Percentiles rank a stretch among this genome's conserved stretches.
These are phyloP conservation scores for Penicillium italicum DNA, from an alignment of 2,329 filamentous ascomycete species.

Conservation along the genomic window DNA sequence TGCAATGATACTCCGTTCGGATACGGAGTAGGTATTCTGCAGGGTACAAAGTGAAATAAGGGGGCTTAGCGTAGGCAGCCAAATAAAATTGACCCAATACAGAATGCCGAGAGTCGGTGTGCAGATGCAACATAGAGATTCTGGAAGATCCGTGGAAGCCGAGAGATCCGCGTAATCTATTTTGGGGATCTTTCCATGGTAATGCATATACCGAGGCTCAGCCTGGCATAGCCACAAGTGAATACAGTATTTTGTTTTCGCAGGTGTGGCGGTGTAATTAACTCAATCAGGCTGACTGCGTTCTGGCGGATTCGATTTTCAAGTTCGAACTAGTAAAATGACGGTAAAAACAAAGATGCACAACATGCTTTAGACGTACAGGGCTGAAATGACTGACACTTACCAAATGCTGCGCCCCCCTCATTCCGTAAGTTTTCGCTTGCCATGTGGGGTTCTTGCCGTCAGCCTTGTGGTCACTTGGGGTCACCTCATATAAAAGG, in stretches of 20 bases:
- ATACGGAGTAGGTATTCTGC: too few species aligned
- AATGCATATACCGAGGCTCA: background rate
- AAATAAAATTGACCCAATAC: background rate
- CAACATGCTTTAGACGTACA: background rate
- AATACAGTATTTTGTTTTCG: background rate
- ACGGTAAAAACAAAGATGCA: background rate
- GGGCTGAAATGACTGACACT: conserved; percentile 2
- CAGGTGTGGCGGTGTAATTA: conserved; percentile 3
- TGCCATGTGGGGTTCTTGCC: conserved; percentile 8
- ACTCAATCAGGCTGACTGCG: background rate
- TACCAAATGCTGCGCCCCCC: conserved; percentile 9
- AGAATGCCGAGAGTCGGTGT: background rate
- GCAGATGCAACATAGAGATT: conserved; percentile 1
- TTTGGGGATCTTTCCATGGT: background rate
- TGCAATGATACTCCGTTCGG: background rate
- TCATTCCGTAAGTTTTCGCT: conserved; percentile 8
- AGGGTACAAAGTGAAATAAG: background rate
- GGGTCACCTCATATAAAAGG: conserved; percentile 8
- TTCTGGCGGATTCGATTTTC: background rate
- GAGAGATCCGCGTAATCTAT: conserved; percentile 13
- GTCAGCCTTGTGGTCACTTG: conserved; percentile 12
- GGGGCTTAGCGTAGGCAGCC: conserved; percentile 10
- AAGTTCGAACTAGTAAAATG: background rate
- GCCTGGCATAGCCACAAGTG: conserved; percentile 5
- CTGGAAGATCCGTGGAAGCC: conserved; percentile 17